Evolutionary conservation across 1,284 basidiomycete species (phyloP), one percentile per base, ranked within the genome.

Genomic region (Sporisorium iseilematis-ciliati): DNA sequence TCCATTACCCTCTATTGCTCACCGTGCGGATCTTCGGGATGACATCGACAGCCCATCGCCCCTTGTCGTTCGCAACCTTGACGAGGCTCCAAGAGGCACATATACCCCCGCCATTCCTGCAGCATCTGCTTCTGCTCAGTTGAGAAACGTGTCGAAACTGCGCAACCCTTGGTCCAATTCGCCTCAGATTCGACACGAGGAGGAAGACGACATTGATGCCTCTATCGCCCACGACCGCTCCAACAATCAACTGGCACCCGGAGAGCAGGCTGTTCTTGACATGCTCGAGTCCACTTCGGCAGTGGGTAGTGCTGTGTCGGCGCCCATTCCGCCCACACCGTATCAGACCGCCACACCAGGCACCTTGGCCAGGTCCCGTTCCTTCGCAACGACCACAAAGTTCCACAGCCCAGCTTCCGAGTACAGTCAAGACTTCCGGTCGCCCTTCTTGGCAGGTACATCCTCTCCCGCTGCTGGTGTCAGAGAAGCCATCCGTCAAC

Each of bases 211-310:
- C 11, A 46, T 73, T 14, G 75, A 77, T 46, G 69, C 66, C n/a
- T 73, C 66, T 18, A 65, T 77, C 21, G 75, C 75, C 2, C 55
- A 51, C 14, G 65, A 72, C 26, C 64, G 66, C 5, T 60, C 54
- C 25, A 69, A 48, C 40, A 56, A 64, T 16, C 52, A 52, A 38
- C 43, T 78, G 7, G 77, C 48, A 8, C 31, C 31, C 4, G 77
- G 61, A 25, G 78, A 80, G 45, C 52, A 63, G 20, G 77, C 78
- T 4, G 78, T 78, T 11, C 68, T 80, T 29, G 64, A 73, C 54
- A 78, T 80, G 78, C 76, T 80, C 35, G 78, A 77, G n/a, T 57
- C 67, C 4, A 53, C 51, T 23, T 64, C 73, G 7, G 51, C n/a
- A 6, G 31, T 63, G 18, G 52, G 52, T 33, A 72, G 57, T 25